Evolutionary conservation across 257 asterid genomes (phyloP).

Genomic region (Nyctanthes arbortristis): DNA sequence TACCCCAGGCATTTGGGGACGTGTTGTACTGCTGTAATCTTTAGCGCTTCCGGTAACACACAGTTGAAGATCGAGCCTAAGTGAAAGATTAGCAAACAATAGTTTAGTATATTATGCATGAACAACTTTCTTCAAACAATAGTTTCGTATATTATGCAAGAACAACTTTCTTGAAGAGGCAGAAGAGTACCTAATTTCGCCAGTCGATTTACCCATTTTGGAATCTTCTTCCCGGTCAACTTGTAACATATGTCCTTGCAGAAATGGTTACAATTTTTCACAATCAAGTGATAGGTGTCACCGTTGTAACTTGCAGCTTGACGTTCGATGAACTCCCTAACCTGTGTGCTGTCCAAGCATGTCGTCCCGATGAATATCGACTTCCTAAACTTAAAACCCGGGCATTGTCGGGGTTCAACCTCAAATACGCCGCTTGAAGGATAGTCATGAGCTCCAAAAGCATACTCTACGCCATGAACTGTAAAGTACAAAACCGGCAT

Average conservation of each 20-base stretch:
- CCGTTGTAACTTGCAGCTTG: constrained; percentile 87
- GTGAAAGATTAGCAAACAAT: not conserved
- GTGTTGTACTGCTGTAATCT: constrained; percentile 68
- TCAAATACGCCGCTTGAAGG: constrained; percentile 92
- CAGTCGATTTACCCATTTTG: constrained; percentile 92
- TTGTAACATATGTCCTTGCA: constrained; percentile 86
- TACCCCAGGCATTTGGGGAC: constrained; percentile 50
- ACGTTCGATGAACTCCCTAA: constrained; percentile 81
- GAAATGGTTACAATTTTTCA: constrained; percentile 93
- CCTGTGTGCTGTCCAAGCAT: constrained; percentile 54
- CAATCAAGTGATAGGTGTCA: constrained; percentile 82
- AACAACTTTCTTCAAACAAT: no score
- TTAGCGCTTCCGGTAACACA: constrained; percentile 78
- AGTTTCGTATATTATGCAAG: no score
- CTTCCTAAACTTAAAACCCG: constrained; percentile 87
- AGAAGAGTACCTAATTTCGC: constrained; percentile 72
- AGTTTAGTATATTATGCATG: no score
- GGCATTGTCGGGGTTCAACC: constrained; percentile 95
- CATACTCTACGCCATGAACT: constrained; percentile 96
- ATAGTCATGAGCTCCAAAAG: constrained; percentile 91
- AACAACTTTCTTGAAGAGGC: constrained; percentile 16
- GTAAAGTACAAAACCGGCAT: constrained; percentile 16
- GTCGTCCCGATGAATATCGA: constrained; percentile 83
- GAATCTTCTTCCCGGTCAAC: constrained; percentile 77
- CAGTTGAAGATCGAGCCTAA: constrained; percentile 80